Base-by-base conservation (phyloP, 768 basidiomycete species). In the Chalciporus piperatus region DNA sequence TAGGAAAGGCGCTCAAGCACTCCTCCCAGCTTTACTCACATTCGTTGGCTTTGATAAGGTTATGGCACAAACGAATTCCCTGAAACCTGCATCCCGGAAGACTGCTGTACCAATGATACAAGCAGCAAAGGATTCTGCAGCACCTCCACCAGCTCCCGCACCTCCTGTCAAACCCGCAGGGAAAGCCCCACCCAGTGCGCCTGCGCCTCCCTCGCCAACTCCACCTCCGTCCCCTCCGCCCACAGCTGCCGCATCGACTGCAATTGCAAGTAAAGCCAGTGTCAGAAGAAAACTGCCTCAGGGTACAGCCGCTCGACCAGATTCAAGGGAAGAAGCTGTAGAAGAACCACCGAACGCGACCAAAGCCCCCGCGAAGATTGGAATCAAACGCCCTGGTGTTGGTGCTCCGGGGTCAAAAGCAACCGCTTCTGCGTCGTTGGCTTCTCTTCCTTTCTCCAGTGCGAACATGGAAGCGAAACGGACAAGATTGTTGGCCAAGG, bases 81-180 rank as follows among this genome's bases (percentile, higher is more conserved):
- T 99, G 54, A 99, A 98, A 65, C 89, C 96, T 25, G 97, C 97
- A 0, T 95, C 94, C 10, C 85, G 86, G 48, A 73, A 81, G 39
- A 87, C 87, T 25, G 91, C 93, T 6, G 70, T 88, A 10, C 94
- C 95, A 10, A 75, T 98, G 32, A 92, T 99, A 52, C 90, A 97
- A 65, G 86, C 88, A 11, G 92, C 93, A 28, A 82, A 84, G 20
- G 74, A 72, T 2, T 57, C 66, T 35, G 76, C 81, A 11, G 57
- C 75, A n/a, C 35, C 58, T 20, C 19, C 48, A 6, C 64, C 70
- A 19, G 35, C 69, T 4, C 62, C 73, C 12, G 50, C 62, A 9
- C 62, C 69, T 5, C 50, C 71, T 33, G 54, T 68, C 42, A 62
- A 68, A 37, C 55, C 72, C 43, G 48, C 63, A 14, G 53, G 64